phyloP scores from a whole-genome alignment of 441 rosid species.

The Eutrema salsugineum region DNA sequence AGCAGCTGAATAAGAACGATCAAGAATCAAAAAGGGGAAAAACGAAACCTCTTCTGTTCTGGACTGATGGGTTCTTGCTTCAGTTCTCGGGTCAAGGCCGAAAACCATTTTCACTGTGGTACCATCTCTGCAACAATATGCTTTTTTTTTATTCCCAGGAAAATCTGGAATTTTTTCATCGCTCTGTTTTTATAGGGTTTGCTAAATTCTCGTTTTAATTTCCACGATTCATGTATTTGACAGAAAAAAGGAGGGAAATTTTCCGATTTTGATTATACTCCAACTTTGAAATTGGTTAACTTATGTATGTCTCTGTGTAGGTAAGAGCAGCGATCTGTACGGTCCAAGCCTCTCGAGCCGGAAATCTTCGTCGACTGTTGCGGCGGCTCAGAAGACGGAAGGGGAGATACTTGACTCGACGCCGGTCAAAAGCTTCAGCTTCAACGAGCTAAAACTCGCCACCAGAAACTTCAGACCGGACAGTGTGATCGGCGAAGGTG shows the following conservation, averaged over 20 bases:
- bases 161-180: not conserved
- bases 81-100: conserved; percentile 66
- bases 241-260: not conserved
- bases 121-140: not conserved
- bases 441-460: conserved; percentile 60
- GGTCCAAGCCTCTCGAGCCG: conserved; percentile 30
- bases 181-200: not conserved
- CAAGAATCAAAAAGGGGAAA: not conserved
- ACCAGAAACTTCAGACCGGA: conserved; percentile 92
- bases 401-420: conserved; percentile 67
- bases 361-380: conserved; percentile 40
- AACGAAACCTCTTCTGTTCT: not conserved
- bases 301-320: not conserved
- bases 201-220: not conserved
- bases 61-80: conserved; percentile 72
- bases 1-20: conserved; percentile 1
- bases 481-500: conserved; percentile 92
- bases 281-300: not conserved
- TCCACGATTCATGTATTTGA: not conserved
- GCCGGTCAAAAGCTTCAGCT: conserved; percentile 62
- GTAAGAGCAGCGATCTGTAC: conserved; percentile 18
- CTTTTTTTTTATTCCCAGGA: not conserved
- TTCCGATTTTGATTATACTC: not conserved
- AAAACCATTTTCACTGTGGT: conserved; percentile 50
- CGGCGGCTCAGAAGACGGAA: conserved; percentile 45